Conservation (phyloP, 768 basidiomycete species). For the Cyathus striatus region DNA sequence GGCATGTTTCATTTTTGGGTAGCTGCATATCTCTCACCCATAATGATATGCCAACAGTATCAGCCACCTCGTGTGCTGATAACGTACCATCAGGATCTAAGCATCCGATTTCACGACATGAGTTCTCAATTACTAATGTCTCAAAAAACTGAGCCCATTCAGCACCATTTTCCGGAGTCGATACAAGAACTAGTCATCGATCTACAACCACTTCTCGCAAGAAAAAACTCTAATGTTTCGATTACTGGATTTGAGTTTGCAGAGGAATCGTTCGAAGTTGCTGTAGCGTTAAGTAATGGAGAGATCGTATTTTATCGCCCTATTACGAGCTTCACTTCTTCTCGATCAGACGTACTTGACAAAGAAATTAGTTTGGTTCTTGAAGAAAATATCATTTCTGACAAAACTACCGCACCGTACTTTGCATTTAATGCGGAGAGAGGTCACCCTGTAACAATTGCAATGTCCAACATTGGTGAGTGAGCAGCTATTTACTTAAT, state of each 20-base stretch:
- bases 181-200: constrained; percentile 61
- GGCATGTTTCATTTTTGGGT: constrained; percentile 24
- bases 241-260: constrained; percentile 47
- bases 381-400: background rate
- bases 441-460: constrained; percentile 47
- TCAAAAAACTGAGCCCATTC: constrained; percentile 40
- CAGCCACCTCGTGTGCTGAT: constrained; percentile 62
- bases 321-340: background rate
- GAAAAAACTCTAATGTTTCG: constrained; percentile 9
- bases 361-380: constrained; percentile 48
- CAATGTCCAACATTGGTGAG: constrained; percentile 72
- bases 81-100: constrained; percentile 58
- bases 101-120: constrained; percentile 69
- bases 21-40: background rate
- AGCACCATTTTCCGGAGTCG: constrained; percentile 60
- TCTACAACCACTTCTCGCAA: constrained; percentile 34
- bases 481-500: too few relatives aligned
- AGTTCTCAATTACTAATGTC: constrained; percentile 61
- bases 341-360: background rate
- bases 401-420: constrained; percentile 44
- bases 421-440: constrained; percentile 48
- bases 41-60: constrained; percentile 27
- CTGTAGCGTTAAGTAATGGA: constrained; percentile 48
- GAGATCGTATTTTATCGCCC: constrained; percentile 43
- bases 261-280: constrained; percentile 52